phyloP scores from a whole-genome alignment of 78 protist species.

The Chrysochromulina parva region DNA sequence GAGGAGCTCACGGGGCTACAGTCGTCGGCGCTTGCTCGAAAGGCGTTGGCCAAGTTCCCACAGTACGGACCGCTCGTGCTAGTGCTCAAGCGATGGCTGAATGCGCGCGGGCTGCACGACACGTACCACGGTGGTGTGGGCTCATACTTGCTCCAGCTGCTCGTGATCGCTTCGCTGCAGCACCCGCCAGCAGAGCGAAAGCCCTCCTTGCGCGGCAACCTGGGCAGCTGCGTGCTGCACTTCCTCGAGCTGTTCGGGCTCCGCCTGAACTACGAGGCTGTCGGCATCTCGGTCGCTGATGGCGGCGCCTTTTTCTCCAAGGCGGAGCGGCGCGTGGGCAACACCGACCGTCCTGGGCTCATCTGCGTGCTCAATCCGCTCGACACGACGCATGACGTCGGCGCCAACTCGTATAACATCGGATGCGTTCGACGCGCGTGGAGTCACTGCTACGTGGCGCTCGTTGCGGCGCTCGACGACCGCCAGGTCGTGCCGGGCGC shows the following conservation, averaged over 20 bases:
- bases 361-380: constrained; percentile 36
- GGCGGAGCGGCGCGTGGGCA: neutral
- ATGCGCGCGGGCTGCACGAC: constrained; percentile 72
- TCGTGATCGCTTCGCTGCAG: constrained; percentile 71
- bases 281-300: neutral
- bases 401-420: neutral
- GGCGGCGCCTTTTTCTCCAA: neutral
- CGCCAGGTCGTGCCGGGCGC: too few relatives aligned
- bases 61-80: neutral
- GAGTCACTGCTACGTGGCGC: constrained; percentile 6
- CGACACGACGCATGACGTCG: neutral
- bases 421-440: neutral
- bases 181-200: neutral
- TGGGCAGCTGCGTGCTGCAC: constrained; percentile 55
- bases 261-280: constrained; percentile 26
- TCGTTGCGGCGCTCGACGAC: neutral
- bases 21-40: constrained; percentile 23
- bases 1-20: constrained; percentile 31
- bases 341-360: neutral
- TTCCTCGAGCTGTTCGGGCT: constrained; percentile 59
- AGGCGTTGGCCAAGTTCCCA: neutral
- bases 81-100: constrained; percentile 71
- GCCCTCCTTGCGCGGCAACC: neutral
- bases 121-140: constrained; percentile 81
- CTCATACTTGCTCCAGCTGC: constrained; percentile 54